Conservation (phyloP, 768 basidiomycete genomes). For the Mycena pura region DNA sequence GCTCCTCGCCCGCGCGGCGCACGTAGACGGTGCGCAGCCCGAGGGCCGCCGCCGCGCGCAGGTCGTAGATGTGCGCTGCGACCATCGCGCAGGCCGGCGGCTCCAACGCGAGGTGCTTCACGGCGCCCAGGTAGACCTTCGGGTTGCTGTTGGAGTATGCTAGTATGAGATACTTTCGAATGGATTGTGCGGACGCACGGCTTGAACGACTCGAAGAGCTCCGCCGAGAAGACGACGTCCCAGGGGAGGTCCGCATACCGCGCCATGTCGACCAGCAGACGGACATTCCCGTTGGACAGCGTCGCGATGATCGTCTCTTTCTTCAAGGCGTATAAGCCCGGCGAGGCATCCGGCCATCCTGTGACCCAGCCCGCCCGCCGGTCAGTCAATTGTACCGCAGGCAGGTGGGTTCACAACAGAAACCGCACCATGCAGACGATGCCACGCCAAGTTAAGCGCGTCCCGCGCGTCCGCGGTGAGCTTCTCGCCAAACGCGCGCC, state of each 20-base stretch:
- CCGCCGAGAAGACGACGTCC: slow-evolving; percentile 67
- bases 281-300: slow-evolving; percentile 70
- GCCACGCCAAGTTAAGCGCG: slow-evolving; percentile 62
- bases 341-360: slow-evolving; percentile 66
- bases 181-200: slow-evolving; percentile 50
- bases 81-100: slow-evolving; percentile 67
- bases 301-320: slow-evolving; percentile 56
- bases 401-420: no score
- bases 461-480: slow-evolving; percentile 53
- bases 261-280: slow-evolving; percentile 68
- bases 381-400: neutral
- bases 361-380: no score
- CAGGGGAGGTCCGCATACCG: slow-evolving; percentile 67
- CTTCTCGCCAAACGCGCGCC: slow-evolving; percentile 52
- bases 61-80: slow-evolving; percentile 65
- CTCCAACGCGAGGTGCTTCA: slow-evolving; percentile 54
- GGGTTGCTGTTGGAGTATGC: slow-evolving; percentile 47
- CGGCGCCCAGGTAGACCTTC: slow-evolving; percentile 55
- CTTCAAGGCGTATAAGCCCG: slow-evolving; percentile 58
- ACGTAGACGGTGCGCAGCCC: slow-evolving; percentile 70
- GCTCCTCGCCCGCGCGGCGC: slow-evolving; percentile 55
- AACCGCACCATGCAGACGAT: slow-evolving; percentile 55
- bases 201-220: slow-evolving; percentile 68
- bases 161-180: neutral
- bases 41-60: slow-evolving; percentile 55